These are phyloP conservation scores for Cadophora malorum DNA, from an alignment of 2,329 filamentous ascomycete species.

Conservation along the genomic window DNA sequence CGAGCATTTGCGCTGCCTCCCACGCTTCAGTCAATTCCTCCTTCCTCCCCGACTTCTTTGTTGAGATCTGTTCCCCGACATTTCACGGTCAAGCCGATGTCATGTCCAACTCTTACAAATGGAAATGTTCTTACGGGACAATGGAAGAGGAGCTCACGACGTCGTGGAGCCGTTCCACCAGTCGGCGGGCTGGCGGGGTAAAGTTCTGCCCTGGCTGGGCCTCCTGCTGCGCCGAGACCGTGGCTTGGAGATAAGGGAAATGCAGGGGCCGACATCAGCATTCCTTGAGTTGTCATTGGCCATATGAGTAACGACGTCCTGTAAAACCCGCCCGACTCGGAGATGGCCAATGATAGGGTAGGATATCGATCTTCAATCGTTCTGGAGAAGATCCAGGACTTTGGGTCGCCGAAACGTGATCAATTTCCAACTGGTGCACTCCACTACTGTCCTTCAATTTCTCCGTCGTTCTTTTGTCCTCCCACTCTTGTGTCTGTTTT, in stretches of 20 bases:
- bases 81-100: conserved; percentile 15
- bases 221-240: conserved; percentile 8
- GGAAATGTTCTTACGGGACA: conserved; percentile 34
- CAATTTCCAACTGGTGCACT: background rate
- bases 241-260: conserved; percentile 12
- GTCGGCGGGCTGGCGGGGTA: conserved; percentile 13
- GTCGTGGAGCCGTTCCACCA: conserved; percentile 11
- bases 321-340: conserved; percentile 15
- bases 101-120: conserved; percentile 33
- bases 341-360: conserved; percentile 10
- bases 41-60: conserved; percentile 17
- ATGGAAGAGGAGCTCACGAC: conserved; percentile 24
- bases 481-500: background rate
- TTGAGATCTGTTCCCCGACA: conserved; percentile 16
- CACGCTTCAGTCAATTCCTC: conserved; percentile 11
- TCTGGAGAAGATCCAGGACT: conserved; percentile 1
- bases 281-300: background rate
- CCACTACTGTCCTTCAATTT: background rate
- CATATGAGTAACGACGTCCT: conserved; percentile 2
- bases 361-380: background rate
- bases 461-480: conserved; percentile 1
- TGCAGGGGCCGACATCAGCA: background rate
- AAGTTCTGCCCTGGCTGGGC: conserved; percentile 9
- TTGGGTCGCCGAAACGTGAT: conserved; percentile 11
- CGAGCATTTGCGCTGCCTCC: conserved; percentile 15